These are phyloP conservation scores for Escovopsis sp. DNA, from an alignment of 2,329 filamentous ascomycete species.

Conservation along the genomic window DNA sequence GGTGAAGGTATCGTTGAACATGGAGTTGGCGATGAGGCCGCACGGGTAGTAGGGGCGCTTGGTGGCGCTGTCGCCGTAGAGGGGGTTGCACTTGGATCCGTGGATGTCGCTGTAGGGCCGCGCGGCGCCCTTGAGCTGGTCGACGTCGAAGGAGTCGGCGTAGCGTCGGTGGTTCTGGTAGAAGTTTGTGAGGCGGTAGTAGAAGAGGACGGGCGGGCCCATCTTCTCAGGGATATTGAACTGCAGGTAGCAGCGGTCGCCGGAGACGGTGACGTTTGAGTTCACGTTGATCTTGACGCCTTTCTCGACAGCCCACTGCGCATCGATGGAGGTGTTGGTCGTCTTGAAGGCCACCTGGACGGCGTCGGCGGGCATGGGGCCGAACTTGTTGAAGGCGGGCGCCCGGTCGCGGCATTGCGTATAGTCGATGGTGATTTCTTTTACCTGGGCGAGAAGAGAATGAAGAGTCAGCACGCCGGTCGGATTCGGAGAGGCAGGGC, in stretches of 20 bases:
- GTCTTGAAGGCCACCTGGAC: constrained; percentile 61
- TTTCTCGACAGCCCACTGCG: constrained; percentile 28
- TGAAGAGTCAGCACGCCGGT: too few species aligned
- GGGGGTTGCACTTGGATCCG: constrained; percentile 59
- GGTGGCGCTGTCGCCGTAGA: constrained; percentile 36
- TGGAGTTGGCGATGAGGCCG: constrained; percentile 87
- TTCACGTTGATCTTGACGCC: constrained; percentile 26
- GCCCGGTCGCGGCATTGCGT: constrained; percentile 55
- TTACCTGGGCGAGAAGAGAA: constrained; percentile 41
- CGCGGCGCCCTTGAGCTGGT: constrained; percentile 62
- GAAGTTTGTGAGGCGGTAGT: constrained; percentile 94
- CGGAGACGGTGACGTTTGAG: constrained; percentile 20
- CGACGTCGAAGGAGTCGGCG: constrained; percentile 71
- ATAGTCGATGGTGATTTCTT: constrained; percentile 87
- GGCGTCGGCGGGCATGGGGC: constrained; percentile 38
- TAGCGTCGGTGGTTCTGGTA: constrained; percentile 98
- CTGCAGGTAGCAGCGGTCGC: constrained; percentile 52
- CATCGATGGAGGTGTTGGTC: constrained; percentile 23
- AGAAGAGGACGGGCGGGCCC: constrained; percentile 71
- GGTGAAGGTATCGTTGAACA: constrained; percentile 87
- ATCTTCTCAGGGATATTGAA: constrained; percentile 72
- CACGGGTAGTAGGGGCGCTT: constrained; percentile 79
- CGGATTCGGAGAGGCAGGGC: too few species aligned
- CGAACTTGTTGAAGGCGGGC: constrained; percentile 24
- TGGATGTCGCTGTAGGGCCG: constrained; percentile 46